Conservation (phyloP, 1,139 yeast species). For the Nematodospora anomalae region DNA sequence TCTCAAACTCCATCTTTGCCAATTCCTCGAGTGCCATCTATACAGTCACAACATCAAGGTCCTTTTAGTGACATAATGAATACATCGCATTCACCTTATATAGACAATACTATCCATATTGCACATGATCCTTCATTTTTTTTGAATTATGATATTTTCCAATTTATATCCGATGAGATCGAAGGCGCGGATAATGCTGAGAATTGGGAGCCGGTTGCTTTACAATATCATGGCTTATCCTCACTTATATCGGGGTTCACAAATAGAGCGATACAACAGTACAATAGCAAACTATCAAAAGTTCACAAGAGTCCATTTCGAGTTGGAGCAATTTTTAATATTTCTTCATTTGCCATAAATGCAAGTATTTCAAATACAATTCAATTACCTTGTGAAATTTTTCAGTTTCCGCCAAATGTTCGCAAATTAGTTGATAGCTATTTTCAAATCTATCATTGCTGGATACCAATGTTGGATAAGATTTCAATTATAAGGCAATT, state of each 20-base stretch:
- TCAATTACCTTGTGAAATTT: slow-evolving; percentile 19
- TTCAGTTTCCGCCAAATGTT: slow-evolving; percentile 20
- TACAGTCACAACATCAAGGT: neutral
- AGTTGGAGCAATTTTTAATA: slow-evolving; percentile 26
- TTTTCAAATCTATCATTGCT: slow-evolving; percentile 21
- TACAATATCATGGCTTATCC: slow-evolving; percentile 26
- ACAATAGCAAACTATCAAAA: slow-evolving; percentile 10
- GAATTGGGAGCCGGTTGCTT: slow-evolving; percentile 23
- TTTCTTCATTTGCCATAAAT: slow-evolving; percentile 19
- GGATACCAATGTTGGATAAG: slow-evolving; percentile 25
- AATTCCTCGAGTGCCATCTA: neutral
- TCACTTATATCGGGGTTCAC: slow-evolving; percentile 26
- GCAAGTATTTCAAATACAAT: slow-evolving; percentile 17
- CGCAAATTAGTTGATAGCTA: slow-evolving; percentile 19
- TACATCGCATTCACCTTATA: neutral
- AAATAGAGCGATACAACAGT: slow-evolving; percentile 16
- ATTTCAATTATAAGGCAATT: slow-evolving; percentile 19
- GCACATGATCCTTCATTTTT: slow-evolving; percentile 20
- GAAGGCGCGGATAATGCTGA: slow-evolving; percentile 13
- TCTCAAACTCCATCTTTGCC: neutral
- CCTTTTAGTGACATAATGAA: neutral
- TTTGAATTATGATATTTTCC: slow-evolving; percentile 21
- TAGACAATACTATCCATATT: slow-evolving; percentile 5
- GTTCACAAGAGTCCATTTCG: slow-evolving; percentile 21
- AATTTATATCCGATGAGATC: slow-evolving; percentile 20